Conservation (phyloP, 345 rosid species). For the Eutrema heterophyllum region DNA sequence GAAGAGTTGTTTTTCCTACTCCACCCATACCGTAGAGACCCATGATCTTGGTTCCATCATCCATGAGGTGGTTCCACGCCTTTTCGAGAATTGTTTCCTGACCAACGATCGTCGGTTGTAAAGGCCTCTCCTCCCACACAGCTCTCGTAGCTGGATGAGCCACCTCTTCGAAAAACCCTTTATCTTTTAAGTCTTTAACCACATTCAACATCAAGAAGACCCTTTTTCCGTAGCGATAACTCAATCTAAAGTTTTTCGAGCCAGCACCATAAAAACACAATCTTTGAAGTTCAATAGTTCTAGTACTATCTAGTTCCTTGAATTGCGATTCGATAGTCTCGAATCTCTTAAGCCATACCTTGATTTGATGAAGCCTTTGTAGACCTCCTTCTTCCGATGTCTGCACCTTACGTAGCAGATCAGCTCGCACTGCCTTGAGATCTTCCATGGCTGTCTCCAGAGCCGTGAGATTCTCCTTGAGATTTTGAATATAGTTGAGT, state of each 20-base stretch:
- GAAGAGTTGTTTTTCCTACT: constrained; percentile 33
- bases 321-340: not conserved
- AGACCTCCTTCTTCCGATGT: not conserved
- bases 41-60: not conserved
- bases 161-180: not conserved
- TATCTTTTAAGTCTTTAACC: not conserved
- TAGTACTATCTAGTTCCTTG: not conserved
- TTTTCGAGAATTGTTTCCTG: not conserved
- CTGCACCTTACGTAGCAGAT: constrained; percentile 1
- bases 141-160: not conserved
- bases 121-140: not conserved
- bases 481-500: not conserved
- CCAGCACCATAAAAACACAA: not conserved
- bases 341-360: constrained; percentile 10
- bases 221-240: not conserved
- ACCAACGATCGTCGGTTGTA: not conserved
- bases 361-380: not conserved
- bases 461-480: constrained; percentile 6
- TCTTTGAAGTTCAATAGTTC: not conserved
- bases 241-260: not conserved
- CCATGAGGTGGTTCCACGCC: constrained; percentile 7
- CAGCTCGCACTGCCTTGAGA: constrained; percentile 12
- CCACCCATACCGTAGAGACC: constrained; percentile 29
- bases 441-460: constrained; percentile 11
- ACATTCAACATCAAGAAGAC: not conserved